These are phyloP conservation scores for Sonneratia caseolaris DNA, from an alignment of 345 rosid genomes.

Conservation along the genomic window DNA sequence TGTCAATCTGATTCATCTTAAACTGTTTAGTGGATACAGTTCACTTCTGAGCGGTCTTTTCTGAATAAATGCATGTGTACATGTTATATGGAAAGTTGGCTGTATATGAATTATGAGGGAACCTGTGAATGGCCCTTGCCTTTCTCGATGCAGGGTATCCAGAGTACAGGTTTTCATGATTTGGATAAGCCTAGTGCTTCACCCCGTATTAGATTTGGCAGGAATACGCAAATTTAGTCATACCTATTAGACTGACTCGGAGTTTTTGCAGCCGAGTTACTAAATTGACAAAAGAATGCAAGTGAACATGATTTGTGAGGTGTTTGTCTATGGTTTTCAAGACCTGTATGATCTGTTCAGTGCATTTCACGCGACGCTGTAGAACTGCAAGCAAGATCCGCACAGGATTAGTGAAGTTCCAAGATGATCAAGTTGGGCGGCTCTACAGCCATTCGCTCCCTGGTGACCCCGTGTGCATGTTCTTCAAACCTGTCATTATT, in stretches of 20 bases:
- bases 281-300: too few relatives aligned
- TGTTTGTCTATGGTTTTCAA: background rate
- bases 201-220: too few relatives aligned
- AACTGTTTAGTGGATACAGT: background rate
- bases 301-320: background rate
- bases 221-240: too few relatives aligned
- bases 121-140: too few relatives aligned
- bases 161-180: too few relatives aligned
- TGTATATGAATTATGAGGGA: too few relatives aligned
- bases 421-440: background rate
- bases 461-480: background rate
- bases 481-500: conserved; percentile 20
- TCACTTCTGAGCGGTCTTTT: background rate
- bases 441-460: conserved; percentile 9
- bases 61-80: too few relatives aligned
- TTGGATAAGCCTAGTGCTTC: too few relatives aligned
- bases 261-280: background rate
- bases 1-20: background rate
- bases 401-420: background rate
- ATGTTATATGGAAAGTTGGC: too few relatives aligned
- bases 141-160: too few relatives aligned
- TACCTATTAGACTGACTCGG: background rate
- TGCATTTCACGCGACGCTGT: too few relatives aligned
- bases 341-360: background rate
- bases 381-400: background rate